A percentile compares a stretch with the other conserved stretches of the same genome.
These are phyloP conservation scores for Ananas comosus DNA, from an alignment of 176 grass and related monocot genomes.

Conservation along the genomic window DNA sequence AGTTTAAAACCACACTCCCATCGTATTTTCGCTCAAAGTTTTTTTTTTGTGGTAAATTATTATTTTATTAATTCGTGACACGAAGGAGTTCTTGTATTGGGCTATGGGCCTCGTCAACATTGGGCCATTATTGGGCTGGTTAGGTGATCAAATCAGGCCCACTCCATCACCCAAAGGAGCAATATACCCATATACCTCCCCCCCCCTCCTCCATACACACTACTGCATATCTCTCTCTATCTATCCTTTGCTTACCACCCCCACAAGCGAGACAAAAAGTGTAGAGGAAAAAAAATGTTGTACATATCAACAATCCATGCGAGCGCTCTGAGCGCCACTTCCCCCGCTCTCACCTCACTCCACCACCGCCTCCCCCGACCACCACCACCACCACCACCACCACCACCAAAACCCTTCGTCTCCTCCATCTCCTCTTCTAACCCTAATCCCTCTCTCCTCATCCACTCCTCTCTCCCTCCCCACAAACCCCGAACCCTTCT, in stretches of 20 bases:
- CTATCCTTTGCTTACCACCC: slow-evolving; percentile 1
- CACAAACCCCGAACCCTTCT: not conserved
- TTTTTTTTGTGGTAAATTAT: no score
- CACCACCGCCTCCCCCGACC: slow-evolving; percentile 5
- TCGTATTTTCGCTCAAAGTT: no score
- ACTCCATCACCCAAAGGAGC: no score
- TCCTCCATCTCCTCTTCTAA: not conserved
- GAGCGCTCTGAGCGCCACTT: slow-evolving; percentile 26
- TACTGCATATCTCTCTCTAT: not conserved
- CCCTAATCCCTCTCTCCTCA: slow-evolving; percentile 1
- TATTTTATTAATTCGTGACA: no score
- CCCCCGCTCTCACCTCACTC: slow-evolving; percentile 13
- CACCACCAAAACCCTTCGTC: slow-evolving; percentile 12
- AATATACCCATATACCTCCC: no score
- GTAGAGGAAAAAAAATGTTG: slow-evolving; percentile 15
- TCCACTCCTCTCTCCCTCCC: slow-evolving; percentile 4
- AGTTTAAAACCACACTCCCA: no score
- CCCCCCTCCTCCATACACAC: not conserved
- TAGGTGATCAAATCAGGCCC: no score
- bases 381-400: slow-evolving; percentile 21
- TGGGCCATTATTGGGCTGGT: no score
- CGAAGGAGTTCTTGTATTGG: no score
- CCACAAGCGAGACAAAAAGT: not conserved
- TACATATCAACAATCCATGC: slow-evolving; percentile 17
- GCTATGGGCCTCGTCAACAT: no score